Evolutionary conservation across 164 flowering plant species (phyloP).

Genomic region (Aristolochia californica): DNA sequence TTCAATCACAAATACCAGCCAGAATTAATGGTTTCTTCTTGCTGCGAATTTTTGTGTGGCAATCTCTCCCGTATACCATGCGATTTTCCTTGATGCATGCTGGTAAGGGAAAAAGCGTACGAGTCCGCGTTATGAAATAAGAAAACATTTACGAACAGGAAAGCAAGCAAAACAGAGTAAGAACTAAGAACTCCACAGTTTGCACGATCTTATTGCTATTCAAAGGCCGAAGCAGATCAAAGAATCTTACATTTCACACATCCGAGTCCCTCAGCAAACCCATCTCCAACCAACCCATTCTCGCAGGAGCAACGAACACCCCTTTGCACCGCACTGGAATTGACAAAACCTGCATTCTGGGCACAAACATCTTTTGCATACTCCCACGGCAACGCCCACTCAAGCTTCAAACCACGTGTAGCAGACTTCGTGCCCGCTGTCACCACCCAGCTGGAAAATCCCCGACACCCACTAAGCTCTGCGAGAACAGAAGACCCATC

Average conservation of each 20-base stretch:
- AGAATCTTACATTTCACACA: conserved; percentile 65
- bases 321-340: conserved; percentile 38
- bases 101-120: conserved; percentile 22
- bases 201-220: background rate
- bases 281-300: conserved; percentile 64
- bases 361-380: conserved; percentile 32
- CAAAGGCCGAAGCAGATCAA: too few relatives aligned
- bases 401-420: conserved; percentile 58
- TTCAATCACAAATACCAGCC: conserved; percentile 30
- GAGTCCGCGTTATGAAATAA: too few relatives aligned
- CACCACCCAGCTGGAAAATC: conserved; percentile 58
- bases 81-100: conserved; percentile 50
- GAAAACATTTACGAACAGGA: background rate
- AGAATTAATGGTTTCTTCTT: conserved; percentile 27
- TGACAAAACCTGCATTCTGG: conserved; percentile 29
- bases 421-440: conserved; percentile 21
- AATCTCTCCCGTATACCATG: conserved; percentile 40
- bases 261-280: conserved; percentile 46
- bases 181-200: background rate
- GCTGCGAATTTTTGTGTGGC: conserved; percentile 19
- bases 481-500: conserved; percentile 29
- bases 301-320: conserved; percentile 60
- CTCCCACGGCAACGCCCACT: conserved; percentile 62
- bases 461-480: conserved; percentile 50
- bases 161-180: background rate